These are phyloP conservation scores for Arabis alpina DNA, from an alignment of 345 rosid genomes.

Conservation along the genomic window DNA sequence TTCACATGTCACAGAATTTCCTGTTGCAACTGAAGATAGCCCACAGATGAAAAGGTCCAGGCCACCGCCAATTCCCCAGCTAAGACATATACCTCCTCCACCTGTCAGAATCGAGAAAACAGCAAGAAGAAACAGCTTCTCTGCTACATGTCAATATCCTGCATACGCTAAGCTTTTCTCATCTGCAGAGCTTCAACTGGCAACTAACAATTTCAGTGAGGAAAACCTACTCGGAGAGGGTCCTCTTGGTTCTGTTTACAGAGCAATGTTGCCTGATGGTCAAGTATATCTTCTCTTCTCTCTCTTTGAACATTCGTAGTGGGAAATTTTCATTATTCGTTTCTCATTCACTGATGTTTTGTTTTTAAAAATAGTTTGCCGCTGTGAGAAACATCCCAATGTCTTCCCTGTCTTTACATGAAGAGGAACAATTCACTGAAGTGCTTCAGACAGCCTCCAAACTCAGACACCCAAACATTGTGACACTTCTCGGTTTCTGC, in stretches of 20 bases:
- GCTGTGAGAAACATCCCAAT: conserved; percentile 76
- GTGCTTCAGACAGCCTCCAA: conserved; percentile 66
- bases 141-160: conserved; percentile 52
- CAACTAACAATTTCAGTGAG: conserved; percentile 75
- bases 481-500: conserved; percentile 80
- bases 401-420: conserved; percentile 70
- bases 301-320: conserved; percentile 8
- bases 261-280: conserved; percentile 74
- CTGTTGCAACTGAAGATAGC: conserved; percentile 52
- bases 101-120: conserved; percentile 46
- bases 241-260: conserved; percentile 89
- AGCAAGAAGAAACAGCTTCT: conserved; percentile 56
- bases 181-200: conserved; percentile 72
- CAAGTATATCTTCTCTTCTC: conserved; percentile 51
- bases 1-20: conserved; percentile 40
- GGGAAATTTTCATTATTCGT: background rate
- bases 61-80: conserved; percentile 48
- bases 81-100: conserved; percentile 45
- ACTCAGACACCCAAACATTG: conserved; percentile 82
- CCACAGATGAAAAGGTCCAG: conserved; percentile 50
- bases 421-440: conserved; percentile 76
- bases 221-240: conserved; percentile 79
- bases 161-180: conserved; percentile 57
- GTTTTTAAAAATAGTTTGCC: conserved; percentile 50
- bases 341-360: conserved; percentile 27